Conservation (phyloP, 495 filamentous ascomycete species). For the Clohesyomyces aquaticus region DNA sequence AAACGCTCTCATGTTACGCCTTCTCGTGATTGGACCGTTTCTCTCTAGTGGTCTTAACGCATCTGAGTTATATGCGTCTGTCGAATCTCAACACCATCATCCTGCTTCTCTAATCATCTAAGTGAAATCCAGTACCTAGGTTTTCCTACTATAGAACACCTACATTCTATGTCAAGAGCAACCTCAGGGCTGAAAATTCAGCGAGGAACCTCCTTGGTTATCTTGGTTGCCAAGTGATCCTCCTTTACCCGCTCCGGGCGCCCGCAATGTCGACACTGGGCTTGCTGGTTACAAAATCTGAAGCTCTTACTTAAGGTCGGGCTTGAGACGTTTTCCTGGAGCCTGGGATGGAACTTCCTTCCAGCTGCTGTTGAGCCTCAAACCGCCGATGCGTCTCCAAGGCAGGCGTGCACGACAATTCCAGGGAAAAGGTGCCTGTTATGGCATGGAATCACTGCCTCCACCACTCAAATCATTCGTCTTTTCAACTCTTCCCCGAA, state of each 20-base stretch:
- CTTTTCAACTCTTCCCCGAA: not conserved
- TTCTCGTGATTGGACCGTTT: conserved; percentile 3
- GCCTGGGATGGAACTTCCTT: conserved; percentile 12
- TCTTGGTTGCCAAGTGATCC: conserved; percentile 24
- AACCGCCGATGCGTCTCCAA: not conserved
- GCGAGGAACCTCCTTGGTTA: not conserved
- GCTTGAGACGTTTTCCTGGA: not conserved
- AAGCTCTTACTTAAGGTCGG: conserved; percentile 24
- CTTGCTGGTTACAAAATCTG: conserved; percentile 7
- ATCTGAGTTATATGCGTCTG: conserved; percentile 13
- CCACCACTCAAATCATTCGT: not conserved
- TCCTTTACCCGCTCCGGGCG: conserved; percentile 28
- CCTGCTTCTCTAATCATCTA: conserved; percentile 25
- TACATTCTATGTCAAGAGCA: conserved; percentile 1
- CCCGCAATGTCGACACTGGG: conserved; percentile 10
- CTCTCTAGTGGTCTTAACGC: not conserved
- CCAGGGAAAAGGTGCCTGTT: conserved; percentile 1
- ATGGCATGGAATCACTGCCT: not conserved
- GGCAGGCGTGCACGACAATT: not conserved
- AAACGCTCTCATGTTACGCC: not conserved
- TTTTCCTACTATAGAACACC: conserved; percentile 18
- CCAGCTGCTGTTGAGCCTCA: conserved; percentile 17
- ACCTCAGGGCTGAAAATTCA: not conserved
- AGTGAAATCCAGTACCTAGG: conserved; percentile 21
- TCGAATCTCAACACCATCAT: conserved; percentile 20